Conservation (phyloP, 2,329 filamentous ascomycete genomes). For the Berkeleyomyces basicola region DNA sequence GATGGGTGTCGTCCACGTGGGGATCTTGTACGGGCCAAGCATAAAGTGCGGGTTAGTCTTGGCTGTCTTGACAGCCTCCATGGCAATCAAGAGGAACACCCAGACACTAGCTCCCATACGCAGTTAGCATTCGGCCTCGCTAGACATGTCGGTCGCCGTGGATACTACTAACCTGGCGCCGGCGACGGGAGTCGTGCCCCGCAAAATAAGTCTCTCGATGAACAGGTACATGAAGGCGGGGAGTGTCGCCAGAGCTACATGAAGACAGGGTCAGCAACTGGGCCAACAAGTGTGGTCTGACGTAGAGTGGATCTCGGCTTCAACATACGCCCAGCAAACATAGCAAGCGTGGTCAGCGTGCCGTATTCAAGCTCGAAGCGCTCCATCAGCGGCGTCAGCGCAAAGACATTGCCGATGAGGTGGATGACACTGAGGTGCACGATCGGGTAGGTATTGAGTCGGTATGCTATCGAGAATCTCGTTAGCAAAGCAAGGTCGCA, state of each 20-base stretch:
- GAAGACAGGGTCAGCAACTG: slow-evolving; percentile 6
- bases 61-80: slow-evolving; percentile 76
- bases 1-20: slow-evolving; percentile 85
- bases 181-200: slow-evolving; percentile 55
- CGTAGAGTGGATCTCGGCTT: neutral
- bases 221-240: slow-evolving; percentile 70
- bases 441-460: slow-evolving; percentile 81
- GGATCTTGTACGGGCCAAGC: slow-evolving; percentile 49
- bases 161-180: slow-evolving; percentile 53
- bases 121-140: neutral
- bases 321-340: slow-evolving; percentile 76
- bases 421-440: slow-evolving; percentile 74
- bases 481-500: neutral
- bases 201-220: slow-evolving; percentile 56
- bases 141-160: neutral
- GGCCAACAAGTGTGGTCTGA: neutral
- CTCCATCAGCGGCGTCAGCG: slow-evolving; percentile 75
- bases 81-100: slow-evolving; percentile 75
- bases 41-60: slow-evolving; percentile 63
- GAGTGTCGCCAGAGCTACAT: slow-evolving; percentile 57
- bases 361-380: slow-evolving; percentile 87
- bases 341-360: slow-evolving; percentile 67
- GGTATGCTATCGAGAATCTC: slow-evolving; percentile 48
- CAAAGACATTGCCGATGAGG: slow-evolving; percentile 59
- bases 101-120: slow-evolving; percentile 46